Base-by-base conservation (phyloP, 2,329 filamentous ascomycete species). In the Cylindrodendrum hubeiense region DNA sequence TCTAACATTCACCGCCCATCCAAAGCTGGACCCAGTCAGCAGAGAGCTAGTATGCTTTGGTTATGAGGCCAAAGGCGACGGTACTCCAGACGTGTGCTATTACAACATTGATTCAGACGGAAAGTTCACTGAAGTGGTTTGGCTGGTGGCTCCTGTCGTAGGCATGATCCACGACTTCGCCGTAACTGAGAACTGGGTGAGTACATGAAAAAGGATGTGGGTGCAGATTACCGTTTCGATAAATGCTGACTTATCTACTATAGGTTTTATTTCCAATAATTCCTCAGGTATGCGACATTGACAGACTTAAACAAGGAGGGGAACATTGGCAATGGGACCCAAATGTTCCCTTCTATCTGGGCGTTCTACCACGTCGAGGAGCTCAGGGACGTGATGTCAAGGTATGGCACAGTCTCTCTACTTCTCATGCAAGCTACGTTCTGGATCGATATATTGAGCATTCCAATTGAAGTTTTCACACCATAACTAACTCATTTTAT, bases 151-250 rank as follows among this genome's bases (percentile, higher is more conserved):
- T 3, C 59, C 59, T 2, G 43, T 44, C 2, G 43, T 50, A 1
- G 52, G 13, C 7, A 49, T 62, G 59, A 62, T 62, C 13, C 59
- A 62, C n/a, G 59, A 62, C 15, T 62, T 62, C 44, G 51, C 43
- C 13, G 59, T 56, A 8, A 62, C 59, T 7, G 46, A 62, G 24
- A 62, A 62, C 33, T 62, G 52, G 51, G 59, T 46, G 12, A 56
- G 39, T 46, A 6, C 9, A 4, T n/a, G 15, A 26, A 9, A 10
- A 26, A 34, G 39, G 7, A 12, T 34, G n/a, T n/a, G 9, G 9
- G 12, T 30, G 28, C 28, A 30, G 8, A 30, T 10, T 3, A 46
- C 8, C 5, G 5, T 34, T 13, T 7, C 3, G 4, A 17, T 10
- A 22, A 24, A 34, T 19, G 46, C 34, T 53, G 4, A 53, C n/a